Percentiles rank a stretch among this genome's conserved stretches.
Evolutionary conservation across 2,329 filamentous ascomycete species (phyloP).

Genomic region (Aspergillus chevalieri): DNA sequence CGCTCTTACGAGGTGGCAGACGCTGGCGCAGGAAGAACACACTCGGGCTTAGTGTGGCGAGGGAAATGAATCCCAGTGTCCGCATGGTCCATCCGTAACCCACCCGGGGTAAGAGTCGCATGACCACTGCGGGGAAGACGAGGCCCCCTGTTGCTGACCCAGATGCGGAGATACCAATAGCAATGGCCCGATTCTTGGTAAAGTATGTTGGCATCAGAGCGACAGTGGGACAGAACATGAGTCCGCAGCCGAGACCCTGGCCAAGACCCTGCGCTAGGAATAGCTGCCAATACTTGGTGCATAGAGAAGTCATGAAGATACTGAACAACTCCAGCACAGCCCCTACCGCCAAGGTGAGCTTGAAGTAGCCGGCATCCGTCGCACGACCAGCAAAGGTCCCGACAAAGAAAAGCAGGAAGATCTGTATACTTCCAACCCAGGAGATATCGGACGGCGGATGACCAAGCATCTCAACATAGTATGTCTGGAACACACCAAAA

Average conservation of each 20-base stretch:
- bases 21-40: conserved; percentile 45
- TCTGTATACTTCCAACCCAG: conserved; percentile 49
- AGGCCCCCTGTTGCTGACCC: conserved; percentile 59
- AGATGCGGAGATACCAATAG: conserved; percentile 54
- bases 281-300: conserved; percentile 45
- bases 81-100: conserved; percentile 63
- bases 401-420: conserved; percentile 46
- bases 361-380: conserved; percentile 49
- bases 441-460: conserved; percentile 45
- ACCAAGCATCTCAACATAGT: conserved; percentile 41
- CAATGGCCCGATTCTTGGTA: conserved; percentile 51
- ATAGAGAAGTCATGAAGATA: conserved; percentile 48
- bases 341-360: conserved; percentile 38
- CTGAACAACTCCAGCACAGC: conserved; percentile 41
- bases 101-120: conserved; percentile 52
- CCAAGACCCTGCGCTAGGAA: conserved; percentile 51
- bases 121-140: conserved; percentile 55
- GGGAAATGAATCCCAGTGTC: conserved; percentile 54
- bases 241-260: conserved; percentile 50
- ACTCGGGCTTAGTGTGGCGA: conserved; percentile 40
- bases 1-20: conserved; percentile 45
- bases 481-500: conserved; percentile 53
- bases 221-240: conserved; percentile 51
- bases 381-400: conserved; percentile 48
- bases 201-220: conserved; percentile 59